Base-by-base conservation (phyloP, 768 basidiomycete genomes). In the Rhizopogon sp. region DNA sequence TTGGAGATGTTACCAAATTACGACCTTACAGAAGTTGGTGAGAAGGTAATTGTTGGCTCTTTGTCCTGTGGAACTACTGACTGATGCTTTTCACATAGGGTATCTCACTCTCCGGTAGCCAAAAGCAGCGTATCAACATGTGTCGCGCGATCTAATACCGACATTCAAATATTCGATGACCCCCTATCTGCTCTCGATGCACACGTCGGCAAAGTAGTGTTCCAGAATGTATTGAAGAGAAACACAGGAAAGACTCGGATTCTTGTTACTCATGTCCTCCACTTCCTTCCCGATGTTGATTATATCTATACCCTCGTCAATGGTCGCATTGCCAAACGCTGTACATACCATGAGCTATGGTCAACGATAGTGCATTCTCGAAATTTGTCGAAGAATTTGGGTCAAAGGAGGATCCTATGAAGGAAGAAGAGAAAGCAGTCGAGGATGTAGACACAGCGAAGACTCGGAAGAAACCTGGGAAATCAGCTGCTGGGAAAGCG, bases 101-200 rank as follows among this genome's bases (percentile, higher is more conserved):
- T n/a, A n/a, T n/a, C n/a, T n/a, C n/a, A n/a, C n/a, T n/a, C n/a
- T n/a, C n/a, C n/a, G n/a, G n/a, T n/a, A n/a, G n/a, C n/a, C n/a
- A n/a, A n/a, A n/a, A n/a, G n/a, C n/a, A n/a, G n/a, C n/a, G n/a
- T n/a, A n/a, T n/a, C n/a, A n/a, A n/a, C n/a, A n/a, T n/a, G n/a
- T n/a, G n/a, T n/a, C n/a, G n/a, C n/a, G n/a, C n/a, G 0, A 85
- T 94, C 53, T 97, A 78, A 89, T 62, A 84, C 88, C 0, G 90
- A 93, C 53, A 86, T 97, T 57, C 85, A 92, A 62, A 86, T 93
- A 16, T 89, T 95, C 59, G 7, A 85, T 82, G 92, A 93, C 62
- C 91, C 91, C 5, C 74, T 93, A 9, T 90, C 87, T n/a, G 93
- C 93, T 22, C 79, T 98, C 10, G 94, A 98, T 66, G 92, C 93